These are phyloP conservation scores for Candida pini DNA, from an alignment of 805 yeast genomes.

Conservation along the genomic window DNA sequence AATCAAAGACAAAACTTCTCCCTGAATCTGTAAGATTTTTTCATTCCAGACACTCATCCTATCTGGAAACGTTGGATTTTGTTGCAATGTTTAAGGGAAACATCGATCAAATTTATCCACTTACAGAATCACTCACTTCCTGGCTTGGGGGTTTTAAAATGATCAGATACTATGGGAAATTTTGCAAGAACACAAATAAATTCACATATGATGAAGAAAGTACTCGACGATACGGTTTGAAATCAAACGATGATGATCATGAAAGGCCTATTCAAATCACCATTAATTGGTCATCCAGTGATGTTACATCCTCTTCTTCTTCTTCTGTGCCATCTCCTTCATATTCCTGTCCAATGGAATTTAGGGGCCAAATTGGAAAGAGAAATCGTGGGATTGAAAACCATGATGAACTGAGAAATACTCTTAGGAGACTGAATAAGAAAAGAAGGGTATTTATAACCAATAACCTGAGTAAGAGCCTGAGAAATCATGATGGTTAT, in stretches of 20 bases:
- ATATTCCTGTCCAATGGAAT: too few species aligned
- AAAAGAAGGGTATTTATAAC: too few species aligned
- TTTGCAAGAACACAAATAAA: background rate
- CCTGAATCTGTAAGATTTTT: constrained; percentile 9
- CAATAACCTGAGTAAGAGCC: too few species aligned
- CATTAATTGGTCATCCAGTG: too few species aligned
- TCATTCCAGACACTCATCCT: constrained; percentile 17
- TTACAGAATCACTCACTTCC: constrained; percentile 9
- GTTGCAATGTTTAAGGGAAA: constrained; percentile 7
- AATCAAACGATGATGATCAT: background rate
- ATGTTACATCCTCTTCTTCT: too few species aligned
- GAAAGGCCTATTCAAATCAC: too few species aligned
- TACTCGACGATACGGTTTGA: background rate
- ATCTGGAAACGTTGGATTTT: constrained; percentile 9
- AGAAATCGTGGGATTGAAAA: background rate
- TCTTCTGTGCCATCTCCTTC: too few species aligned
- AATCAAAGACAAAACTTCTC: background rate
- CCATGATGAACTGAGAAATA: too few species aligned
- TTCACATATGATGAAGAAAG: constrained; percentile 8
- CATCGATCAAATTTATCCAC: constrained; percentile 11
- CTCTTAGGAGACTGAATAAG: too few species aligned
- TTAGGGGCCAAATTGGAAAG: background rate
- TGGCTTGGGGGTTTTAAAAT: constrained; percentile 12
- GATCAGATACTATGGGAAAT: constrained; percentile 7
- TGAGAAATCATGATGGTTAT: too few species aligned